These are phyloP conservation scores for Mycena latifolia DNA, from an alignment of 768 basidiomycete species.

Conservation along the genomic window DNA sequence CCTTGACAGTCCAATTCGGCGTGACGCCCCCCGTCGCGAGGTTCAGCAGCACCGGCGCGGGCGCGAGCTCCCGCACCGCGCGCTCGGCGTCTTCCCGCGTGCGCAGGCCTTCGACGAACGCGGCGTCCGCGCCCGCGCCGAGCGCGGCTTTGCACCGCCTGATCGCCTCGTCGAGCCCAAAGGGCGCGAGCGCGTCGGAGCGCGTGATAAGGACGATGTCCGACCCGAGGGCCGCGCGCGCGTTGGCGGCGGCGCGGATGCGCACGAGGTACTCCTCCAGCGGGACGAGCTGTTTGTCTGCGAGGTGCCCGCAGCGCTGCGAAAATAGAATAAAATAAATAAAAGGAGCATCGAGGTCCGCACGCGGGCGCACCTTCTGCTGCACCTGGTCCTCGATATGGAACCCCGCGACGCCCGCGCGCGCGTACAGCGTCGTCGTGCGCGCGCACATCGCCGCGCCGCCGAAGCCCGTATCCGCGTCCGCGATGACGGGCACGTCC, in stretches of 20 bases:
- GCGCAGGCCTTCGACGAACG: slow-evolving; percentile 59
- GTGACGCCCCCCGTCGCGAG: slow-evolving; percentile 57
- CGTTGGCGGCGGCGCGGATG: slow-evolving; percentile 65
- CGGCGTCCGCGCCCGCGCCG: slow-evolving; percentile 52
- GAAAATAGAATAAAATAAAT: too few species aligned
- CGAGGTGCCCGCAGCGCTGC: slow-evolving; percentile 64
- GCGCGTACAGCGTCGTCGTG: slow-evolving; percentile 62
- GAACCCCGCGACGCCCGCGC: slow-evolving; percentile 63
- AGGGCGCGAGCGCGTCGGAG: slow-evolving; percentile 55
- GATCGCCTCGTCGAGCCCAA: slow-evolving; percentile 56
- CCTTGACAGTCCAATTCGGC: slow-evolving; percentile 55
- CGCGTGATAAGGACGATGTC: slow-evolving; percentile 50
- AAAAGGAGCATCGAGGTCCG: background rate
- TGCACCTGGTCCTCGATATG: slow-evolving; percentile 70
- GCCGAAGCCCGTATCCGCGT: slow-evolving; percentile 70
- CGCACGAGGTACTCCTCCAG: slow-evolving; percentile 63
- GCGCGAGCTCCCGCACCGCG: slow-evolving; percentile 46
- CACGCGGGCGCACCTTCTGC: slow-evolving; percentile 27
- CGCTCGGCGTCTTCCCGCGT: slow-evolving; percentile 51
- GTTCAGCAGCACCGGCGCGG: slow-evolving; percentile 57
- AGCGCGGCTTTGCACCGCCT: slow-evolving; percentile 54
- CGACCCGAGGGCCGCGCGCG: slow-evolving; percentile 57
- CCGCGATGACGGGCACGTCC: slow-evolving; percentile 63
- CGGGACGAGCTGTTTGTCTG: slow-evolving; percentile 66
- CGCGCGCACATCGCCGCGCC: slow-evolving; percentile 69